Evolutionary conservation across 129 eudicot genomes (phyloP).

Genomic region (Centrapalus pauciflorus): DNA sequence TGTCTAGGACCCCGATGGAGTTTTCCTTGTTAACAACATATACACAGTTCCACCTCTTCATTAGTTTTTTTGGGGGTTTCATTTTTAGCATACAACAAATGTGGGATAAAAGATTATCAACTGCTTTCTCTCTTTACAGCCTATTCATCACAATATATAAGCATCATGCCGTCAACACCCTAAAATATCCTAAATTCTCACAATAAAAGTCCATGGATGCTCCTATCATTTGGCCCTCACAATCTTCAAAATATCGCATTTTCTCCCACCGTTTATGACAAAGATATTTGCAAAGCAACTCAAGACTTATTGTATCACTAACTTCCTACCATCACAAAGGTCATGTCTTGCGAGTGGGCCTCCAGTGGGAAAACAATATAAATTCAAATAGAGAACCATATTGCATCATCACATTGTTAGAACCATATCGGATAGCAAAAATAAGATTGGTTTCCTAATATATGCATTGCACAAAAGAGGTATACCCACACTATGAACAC

Average conservation of each 20-base stretch:
- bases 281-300: background rate
- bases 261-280: background rate
- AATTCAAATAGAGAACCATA: background rate
- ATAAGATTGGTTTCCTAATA: background rate
- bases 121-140: too few relatives aligned
- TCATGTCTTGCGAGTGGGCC: constrained; percentile 10
- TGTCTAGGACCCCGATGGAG: background rate
- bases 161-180: background rate
- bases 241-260: background rate
- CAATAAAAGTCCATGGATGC: background rate
- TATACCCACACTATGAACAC: background rate
- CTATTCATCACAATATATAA: background rate
- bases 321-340: constrained; percentile 8
- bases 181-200: background rate
- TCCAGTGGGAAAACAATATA: background rate
- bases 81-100: background rate
- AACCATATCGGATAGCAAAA: background rate
- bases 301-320: background rate
- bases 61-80: background rate
- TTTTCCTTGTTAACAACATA: background rate
- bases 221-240: constrained; percentile 9
- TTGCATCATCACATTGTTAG: background rate
- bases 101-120: background rate
- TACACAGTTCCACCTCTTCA: background rate
- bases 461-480: background rate